Conservation (phyloP, 108 stramenopile genomes). For the Skeletonema tropicum region DNA sequence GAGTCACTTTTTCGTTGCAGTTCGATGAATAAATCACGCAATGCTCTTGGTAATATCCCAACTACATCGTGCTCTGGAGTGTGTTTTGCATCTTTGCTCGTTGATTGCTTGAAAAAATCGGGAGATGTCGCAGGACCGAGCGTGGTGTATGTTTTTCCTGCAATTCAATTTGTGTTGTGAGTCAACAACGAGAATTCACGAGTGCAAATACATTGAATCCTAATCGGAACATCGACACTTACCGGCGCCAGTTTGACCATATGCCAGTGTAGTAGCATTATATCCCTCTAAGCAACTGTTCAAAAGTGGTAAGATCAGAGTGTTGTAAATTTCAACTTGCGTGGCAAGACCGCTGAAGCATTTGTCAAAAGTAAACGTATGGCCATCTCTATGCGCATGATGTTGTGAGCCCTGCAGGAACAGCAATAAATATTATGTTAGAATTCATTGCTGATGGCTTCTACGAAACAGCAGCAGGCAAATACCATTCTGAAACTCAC, state of each 20-base stretch:
- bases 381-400: slow-evolving; percentile 16
- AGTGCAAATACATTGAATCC: no score
- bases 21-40: slow-evolving; percentile 61
- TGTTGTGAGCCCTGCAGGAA: not conserved
- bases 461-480: not conserved
- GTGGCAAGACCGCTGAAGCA: slow-evolving; percentile 52
- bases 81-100: not conserved
- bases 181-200: no score
- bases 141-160: slow-evolving; percentile 87
- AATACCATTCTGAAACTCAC: not conserved
- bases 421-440: not conserved
- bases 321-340: slow-evolving; percentile 61
- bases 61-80: slow-evolving; percentile 49
- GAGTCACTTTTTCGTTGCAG: slow-evolving; percentile 31
- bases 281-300: slow-evolving; percentile 68
- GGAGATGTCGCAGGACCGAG: slow-evolving; percentile 44
- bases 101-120: slow-evolving; percentile 16
- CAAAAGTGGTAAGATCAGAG: slow-evolving; percentile 62
- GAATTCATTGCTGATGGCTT: no score
- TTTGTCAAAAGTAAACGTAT: slow-evolving; percentile 72
- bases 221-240: no score
- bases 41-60: slow-evolving; percentile 82
- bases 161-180: not conserved
- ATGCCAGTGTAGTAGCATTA: slow-evolving; percentile 89
- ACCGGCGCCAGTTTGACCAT: slow-evolving; percentile 80